A percentile compares a stretch with the other conserved stretches of the same genome.
Evolutionary conservation across 1,284 basidiomycete genomes (phyloP).

Genomic region (Irpex sp.): DNA sequence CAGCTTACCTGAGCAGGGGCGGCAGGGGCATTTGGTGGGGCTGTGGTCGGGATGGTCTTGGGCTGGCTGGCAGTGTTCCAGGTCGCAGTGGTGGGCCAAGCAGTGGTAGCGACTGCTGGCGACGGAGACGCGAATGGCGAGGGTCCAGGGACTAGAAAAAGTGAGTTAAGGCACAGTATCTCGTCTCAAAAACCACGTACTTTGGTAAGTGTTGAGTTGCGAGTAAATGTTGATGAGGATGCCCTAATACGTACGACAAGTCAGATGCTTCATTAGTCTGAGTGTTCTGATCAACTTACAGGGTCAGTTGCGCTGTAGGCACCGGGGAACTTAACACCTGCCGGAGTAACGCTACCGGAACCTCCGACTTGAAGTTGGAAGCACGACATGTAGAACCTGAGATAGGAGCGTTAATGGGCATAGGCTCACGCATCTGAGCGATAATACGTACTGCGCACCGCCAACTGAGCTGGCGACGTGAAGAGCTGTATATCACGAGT

Average conservation of each 20-base stretch:
- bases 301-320: slow-evolving; percentile 42
- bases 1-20: not conserved
- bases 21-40: slow-evolving; percentile 12
- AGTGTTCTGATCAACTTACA: slow-evolving; percentile 7
- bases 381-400: slow-evolving; percentile 47
- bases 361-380: slow-evolving; percentile 43
- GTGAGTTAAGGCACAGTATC: not conserved
- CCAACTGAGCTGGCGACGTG: slow-evolving; percentile 41
- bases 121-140: slow-evolving; percentile 26
- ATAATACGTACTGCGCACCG: slow-evolving; percentile 39
- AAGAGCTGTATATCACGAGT: slow-evolving; percentile 30
- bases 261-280: not conserved
- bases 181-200: slow-evolving; percentile 18
- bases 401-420: not conserved
- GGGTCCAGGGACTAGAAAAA: slow-evolving; percentile 40
- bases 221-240: slow-evolving; percentile 39
- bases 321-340: slow-evolving; percentile 42
- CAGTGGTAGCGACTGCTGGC: slow-evolving; percentile 27
- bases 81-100: slow-evolving; percentile 30
- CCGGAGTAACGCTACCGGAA: slow-evolving; percentile 36
- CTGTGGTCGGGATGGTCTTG: slow-evolving; percentile 26
- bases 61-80: slow-evolving; percentile 32
- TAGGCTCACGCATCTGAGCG: not conserved
- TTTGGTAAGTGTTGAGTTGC: slow-evolving; percentile 32
- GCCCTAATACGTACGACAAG: slow-evolving; percentile 15